phyloP scores from a whole-genome alignment of 306 rosid species.

The Echinosophora koreensis region DNA sequence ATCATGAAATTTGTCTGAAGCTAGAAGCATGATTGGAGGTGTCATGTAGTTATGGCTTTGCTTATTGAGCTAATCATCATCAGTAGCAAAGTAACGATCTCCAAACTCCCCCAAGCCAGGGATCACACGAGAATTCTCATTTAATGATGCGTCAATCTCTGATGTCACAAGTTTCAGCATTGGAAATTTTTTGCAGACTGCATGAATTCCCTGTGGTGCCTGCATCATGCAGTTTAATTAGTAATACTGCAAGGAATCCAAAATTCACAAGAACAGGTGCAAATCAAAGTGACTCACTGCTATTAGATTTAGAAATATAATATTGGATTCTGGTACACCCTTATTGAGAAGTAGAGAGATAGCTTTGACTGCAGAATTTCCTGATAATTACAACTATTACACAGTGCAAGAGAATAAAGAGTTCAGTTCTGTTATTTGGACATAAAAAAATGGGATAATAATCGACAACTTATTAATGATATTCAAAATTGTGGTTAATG shows the following conservation, averaged over 20 bases:
- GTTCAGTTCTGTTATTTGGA: no score
- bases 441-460: no score
- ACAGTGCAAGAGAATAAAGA: not conserved
- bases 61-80: constrained; percentile 33
- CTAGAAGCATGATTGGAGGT: not conserved
- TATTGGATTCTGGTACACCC: constrained; percentile 87
- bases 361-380: constrained; percentile 86
- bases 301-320: constrained; percentile 81
- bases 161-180: constrained; percentile 85
- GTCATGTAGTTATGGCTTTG: not conserved
- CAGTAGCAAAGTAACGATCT: constrained; percentile 90
- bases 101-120: constrained; percentile 96
- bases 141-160: constrained; percentile 76
- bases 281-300: constrained; percentile 66
- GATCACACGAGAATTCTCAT: constrained; percentile 69
- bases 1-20: not conserved
- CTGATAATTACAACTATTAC: constrained; percentile 47
- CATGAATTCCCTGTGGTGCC: constrained; percentile 89
- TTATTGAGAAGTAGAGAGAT: constrained; percentile 77
- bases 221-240: constrained; percentile 41
- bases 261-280: not conserved
- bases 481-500: no score
- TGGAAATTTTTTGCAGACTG: constrained; percentile 77
- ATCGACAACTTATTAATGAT: no score
- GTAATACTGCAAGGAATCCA: not conserved